phyloP scores from a whole-genome alignment of 164 flowering plant species.

The Annona squamosa region DNA sequence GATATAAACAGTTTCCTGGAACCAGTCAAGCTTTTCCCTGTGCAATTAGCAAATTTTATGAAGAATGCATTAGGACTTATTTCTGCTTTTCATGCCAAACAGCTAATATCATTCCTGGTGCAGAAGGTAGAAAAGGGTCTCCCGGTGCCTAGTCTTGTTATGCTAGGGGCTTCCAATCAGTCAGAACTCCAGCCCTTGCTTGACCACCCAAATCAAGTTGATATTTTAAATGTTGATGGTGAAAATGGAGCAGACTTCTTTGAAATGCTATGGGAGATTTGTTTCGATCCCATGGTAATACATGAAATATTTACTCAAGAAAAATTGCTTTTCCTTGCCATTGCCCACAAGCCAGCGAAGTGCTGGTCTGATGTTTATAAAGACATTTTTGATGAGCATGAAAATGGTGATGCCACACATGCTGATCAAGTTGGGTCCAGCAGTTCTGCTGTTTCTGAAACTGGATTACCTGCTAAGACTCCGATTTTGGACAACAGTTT shows the following conservation, averaged over 20 bases:
- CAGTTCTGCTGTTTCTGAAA: slow-evolving; percentile 22
- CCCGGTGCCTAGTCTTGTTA: slow-evolving; percentile 26
- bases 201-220: slow-evolving; percentile 19
- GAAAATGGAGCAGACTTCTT: slow-evolving; percentile 21
- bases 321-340: slow-evolving; percentile 25
- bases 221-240: slow-evolving; percentile 15
- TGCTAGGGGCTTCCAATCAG: slow-evolving; percentile 35
- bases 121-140: slow-evolving; percentile 38
- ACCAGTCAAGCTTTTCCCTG: slow-evolving; percentile 21
- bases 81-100: slow-evolving; percentile 44
- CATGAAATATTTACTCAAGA: slow-evolving; percentile 37
- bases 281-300: slow-evolving; percentile 39
- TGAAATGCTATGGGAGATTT: slow-evolving; percentile 45
- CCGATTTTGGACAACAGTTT: slow-evolving; percentile 28
- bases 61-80: slow-evolving; percentile 30
- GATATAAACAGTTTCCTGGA: slow-evolving; percentile 17
- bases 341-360: slow-evolving; percentile 28
- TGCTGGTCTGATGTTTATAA: slow-evolving; percentile 53
- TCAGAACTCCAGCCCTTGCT: slow-evolving; percentile 18
- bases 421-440: slow-evolving; percentile 22
- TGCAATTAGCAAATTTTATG: slow-evolving; percentile 31
- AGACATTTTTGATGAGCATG: slow-evolving; percentile 21
- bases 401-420: slow-evolving; percentile 21
- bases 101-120: slow-evolving; percentile 40
- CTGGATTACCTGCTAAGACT: slow-evolving; percentile 30